These are phyloP conservation scores for Pseudocercospora macadamiae DNA, from an alignment of 2,329 filamentous ascomycete species.

Conservation along the genomic window DNA sequence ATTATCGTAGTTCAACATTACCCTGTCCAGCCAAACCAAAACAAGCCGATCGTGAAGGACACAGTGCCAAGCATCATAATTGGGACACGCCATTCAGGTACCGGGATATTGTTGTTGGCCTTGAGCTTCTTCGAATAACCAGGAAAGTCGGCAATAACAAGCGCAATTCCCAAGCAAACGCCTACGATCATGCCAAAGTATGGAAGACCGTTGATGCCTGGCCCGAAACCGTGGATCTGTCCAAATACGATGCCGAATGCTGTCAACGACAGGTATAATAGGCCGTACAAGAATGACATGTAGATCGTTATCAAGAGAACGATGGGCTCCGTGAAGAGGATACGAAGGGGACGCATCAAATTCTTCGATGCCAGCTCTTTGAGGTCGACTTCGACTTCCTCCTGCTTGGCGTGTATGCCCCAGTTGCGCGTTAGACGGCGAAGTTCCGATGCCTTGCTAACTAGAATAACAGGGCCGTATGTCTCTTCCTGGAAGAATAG, in stretches of 20 bases:
- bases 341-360: constrained; percentile 47
- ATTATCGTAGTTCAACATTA: too few relatives aligned
- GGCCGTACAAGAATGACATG: constrained; percentile 43
- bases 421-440: constrained; percentile 43
- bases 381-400: constrained; percentile 44
- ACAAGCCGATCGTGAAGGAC: constrained; percentile 40
- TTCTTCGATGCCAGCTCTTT: constrained; percentile 43
- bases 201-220: constrained; percentile 73
- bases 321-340: constrained; percentile 55
- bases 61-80: constrained; percentile 54
- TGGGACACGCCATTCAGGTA: constrained; percentile 50
- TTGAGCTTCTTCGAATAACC: constrained; percentile 37
- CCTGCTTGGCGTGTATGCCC: constrained; percentile 58
- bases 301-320: constrained; percentile 53
- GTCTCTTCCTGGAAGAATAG: constrained; percentile 46
- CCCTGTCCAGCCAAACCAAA: constrained; percentile 51
- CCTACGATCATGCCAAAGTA: constrained; percentile 72
- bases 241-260: constrained; percentile 83
- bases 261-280: constrained; percentile 84
- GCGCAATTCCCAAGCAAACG: constrained; percentile 21
- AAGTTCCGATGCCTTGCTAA: constrained; percentile 44
- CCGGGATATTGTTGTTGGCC: constrained; percentile 45
- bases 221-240: constrained; percentile 67
- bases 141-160: constrained; percentile 35
- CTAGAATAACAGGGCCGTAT: constrained; percentile 45